Conservation (phyloP, 2,329 filamentous ascomycete genomes). For the Xylariaceae sp. region DNA sequence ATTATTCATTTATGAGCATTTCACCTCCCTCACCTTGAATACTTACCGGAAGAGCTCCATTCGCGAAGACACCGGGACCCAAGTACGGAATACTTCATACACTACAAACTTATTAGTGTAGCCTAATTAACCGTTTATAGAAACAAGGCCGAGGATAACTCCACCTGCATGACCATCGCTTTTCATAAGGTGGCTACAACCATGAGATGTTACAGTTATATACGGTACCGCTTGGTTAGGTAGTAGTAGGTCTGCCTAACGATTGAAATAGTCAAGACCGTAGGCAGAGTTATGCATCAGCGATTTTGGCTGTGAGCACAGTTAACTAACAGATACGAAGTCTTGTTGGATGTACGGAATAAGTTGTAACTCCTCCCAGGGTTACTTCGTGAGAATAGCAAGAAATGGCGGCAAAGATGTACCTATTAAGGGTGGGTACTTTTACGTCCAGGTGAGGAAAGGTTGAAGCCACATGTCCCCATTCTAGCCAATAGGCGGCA, state of each 20-base stretch:
- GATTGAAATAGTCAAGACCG: too few relatives aligned
- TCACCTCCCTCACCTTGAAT: background rate
- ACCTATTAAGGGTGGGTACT: too few relatives aligned
- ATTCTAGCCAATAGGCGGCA: conserved; percentile 6
- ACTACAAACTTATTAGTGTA: background rate
- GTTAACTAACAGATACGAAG: too few relatives aligned
- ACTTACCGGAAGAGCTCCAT: background rate
- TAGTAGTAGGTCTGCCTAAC: background rate
- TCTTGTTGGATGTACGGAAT: too few relatives aligned
- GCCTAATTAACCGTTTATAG: background rate
- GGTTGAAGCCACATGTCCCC: conserved; percentile 8
- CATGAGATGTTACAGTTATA: too few relatives aligned
- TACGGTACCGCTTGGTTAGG: background rate
- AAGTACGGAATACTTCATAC: background rate
- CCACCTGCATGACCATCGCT: background rate
- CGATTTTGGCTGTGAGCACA: too few relatives aligned
- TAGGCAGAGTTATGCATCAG: too few relatives aligned
- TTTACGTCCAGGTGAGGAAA: too few relatives aligned
- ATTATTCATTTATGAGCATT: background rate
- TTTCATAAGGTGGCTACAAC: background rate
- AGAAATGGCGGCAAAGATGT: too few relatives aligned
- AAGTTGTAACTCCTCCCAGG: too few relatives aligned
- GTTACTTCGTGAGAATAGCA: too few relatives aligned
- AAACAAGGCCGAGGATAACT: background rate
- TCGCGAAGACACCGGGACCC: background rate